Percentiles rank a stretch among this genome's conserved stretches.
Conservation (phyloP, 257 asterid species). For the Solanum appendiculatum region DNA sequence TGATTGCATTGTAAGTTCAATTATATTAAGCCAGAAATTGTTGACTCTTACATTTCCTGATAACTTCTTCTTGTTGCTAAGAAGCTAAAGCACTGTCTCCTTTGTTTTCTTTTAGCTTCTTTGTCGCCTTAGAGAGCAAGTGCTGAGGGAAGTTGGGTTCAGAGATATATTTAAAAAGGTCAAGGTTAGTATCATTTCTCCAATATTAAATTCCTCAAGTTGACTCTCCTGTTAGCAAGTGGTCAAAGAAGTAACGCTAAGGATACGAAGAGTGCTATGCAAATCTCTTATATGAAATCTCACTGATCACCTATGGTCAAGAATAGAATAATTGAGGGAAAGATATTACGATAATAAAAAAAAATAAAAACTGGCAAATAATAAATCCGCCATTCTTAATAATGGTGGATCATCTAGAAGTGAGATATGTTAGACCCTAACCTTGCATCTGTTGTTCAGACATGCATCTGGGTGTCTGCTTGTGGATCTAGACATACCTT, state of each 20-base stretch:
- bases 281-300: not conserved
- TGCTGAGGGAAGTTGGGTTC: constrained; percentile 91
- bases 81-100: not conserved
- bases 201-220: not conserved
- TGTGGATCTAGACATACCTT: not conserved
- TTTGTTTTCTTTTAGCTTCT: constrained; percentile 44
- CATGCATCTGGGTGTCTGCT: not conserved
- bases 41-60: not conserved
- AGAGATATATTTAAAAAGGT: constrained; percentile 86
- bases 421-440: too few species aligned
- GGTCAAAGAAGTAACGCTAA: not conserved
- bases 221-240: not conserved
- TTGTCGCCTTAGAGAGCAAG: constrained; percentile 86
- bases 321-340: not conserved
- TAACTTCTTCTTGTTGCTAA: not conserved
- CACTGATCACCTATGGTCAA: not conserved
- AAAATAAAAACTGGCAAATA: not conserved
- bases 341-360: not conserved
- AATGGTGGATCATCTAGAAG: too few species aligned
- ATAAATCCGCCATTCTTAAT: too few species aligned
- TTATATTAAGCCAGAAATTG: not conserved
- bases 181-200: constrained; percentile 39
- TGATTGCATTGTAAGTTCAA: constrained; percentile 60
- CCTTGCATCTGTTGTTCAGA: not conserved
- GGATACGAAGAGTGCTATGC: not conserved